Percentiles rank a stretch among this genome's conserved stretches.
These are phyloP conservation scores for Jatropha multifida DNA, from an alignment of 441 rosid species.

Conservation along the genomic window DNA sequence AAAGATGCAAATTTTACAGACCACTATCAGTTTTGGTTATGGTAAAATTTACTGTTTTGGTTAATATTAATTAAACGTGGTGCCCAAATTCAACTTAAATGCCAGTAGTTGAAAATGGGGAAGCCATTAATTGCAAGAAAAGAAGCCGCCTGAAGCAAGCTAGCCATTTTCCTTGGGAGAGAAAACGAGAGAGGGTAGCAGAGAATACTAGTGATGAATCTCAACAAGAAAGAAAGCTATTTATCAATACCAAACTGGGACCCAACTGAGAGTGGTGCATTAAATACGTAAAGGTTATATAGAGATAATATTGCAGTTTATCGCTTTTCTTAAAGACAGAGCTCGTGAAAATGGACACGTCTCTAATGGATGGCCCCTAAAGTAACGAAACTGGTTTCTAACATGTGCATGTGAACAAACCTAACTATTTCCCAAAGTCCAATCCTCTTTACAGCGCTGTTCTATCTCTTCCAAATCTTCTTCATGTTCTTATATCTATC, in stretches of 20 bases:
- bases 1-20: too few species aligned
- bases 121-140: neutral
- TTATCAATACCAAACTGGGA: conserved; percentile 18
- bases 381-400: neutral
- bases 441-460: conserved; percentile 1
- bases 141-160: neutral
- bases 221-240: conserved; percentile 2
- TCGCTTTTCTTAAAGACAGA: conserved; percentile 6
- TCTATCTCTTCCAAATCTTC: neutral
- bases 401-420: conserved; percentile 47
- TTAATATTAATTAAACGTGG: neutral
- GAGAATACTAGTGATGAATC: too few species aligned
- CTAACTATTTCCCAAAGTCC: conserved; percentile 26
- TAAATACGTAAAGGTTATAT: conserved; percentile 32
- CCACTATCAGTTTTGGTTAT: too few species aligned
- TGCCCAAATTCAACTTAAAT: neutral
- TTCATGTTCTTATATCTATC: neutral
- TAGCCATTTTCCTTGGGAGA: neutral
- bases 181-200: too few species aligned
- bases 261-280: conserved; percentile 29
- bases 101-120: too few species aligned
- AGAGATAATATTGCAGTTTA: too few species aligned
- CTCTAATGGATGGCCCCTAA: neutral
- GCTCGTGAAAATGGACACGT: conserved; percentile 31
- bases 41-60: neutral